A percentile compares a stretch with the other conserved stretches of the same genome.
These are phyloP conservation scores for Trichosanthes truncata DNA, from an alignment of 306 rosid genomes.

Conservation along the genomic window DNA sequence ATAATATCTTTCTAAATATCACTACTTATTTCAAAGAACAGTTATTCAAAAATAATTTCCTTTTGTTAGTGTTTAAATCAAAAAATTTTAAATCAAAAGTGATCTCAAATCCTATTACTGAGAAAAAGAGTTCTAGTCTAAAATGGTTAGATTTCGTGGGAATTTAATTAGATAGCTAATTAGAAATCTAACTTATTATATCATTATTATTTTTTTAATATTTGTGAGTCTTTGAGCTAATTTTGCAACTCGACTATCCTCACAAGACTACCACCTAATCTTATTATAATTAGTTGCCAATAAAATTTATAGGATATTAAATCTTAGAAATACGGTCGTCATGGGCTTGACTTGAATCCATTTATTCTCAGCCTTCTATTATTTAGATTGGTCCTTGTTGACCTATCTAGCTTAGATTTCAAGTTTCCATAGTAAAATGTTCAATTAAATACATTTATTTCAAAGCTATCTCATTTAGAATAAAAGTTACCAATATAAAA, in stretches of 20 bases:
- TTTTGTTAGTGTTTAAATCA: neutral
- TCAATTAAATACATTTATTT: neutral
- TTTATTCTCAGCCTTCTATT: neutral
- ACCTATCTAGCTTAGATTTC: neutral
- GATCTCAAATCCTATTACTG: neutral
- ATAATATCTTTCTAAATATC: neutral
- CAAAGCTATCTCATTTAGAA: neutral
- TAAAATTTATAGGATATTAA: neutral
- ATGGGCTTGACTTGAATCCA: neutral
- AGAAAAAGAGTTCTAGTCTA: neutral
- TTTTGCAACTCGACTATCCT: too few species aligned
- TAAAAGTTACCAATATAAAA: neutral
- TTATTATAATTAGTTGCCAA: too few species aligned
- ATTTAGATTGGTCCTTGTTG: neutral
- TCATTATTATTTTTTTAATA: too few species aligned
- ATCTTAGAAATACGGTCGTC: too few species aligned
- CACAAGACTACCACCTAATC: too few species aligned
- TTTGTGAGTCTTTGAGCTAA: too few species aligned
- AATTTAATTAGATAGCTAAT: neutral
- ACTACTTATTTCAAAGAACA: neutral
- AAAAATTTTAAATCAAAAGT: neutral
- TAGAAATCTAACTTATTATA: neutral
- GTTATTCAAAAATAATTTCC: neutral
- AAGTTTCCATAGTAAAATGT: neutral
- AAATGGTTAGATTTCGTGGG: neutral